Evolutionary conservation across 306 rosid genomes (phyloP), one percentile per base, ranked within the genome.

Genomic region (Cicer yamashitae): DNA sequence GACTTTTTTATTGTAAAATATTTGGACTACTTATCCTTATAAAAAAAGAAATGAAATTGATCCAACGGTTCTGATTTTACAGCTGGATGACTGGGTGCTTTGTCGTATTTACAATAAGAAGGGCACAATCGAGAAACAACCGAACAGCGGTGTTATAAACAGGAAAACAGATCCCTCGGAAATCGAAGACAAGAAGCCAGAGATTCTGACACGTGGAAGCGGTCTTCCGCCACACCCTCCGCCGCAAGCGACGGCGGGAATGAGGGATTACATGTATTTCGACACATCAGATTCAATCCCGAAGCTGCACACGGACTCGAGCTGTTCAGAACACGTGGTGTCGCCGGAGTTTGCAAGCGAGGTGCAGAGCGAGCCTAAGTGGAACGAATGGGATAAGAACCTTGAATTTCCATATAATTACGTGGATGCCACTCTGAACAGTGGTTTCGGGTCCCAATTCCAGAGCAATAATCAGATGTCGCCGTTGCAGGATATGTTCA

Each of bases 81-180:
- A 96, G 99, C 79, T 96, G 50, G 99, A 96, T 67, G 99, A 96
- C 71, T 96, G 96, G 99, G 99, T 92, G 17, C 87, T 92, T 10
- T 96, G 99, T 72, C 97, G 99, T 2, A 92, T 96, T 68, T 96
- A 96, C 89, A 92, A 96, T 84, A 96, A 96, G 77, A 96, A 96
- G 56, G 98, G 97, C 1, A 8, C 58, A 0, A 70, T 86, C 11
- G 96, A 90, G 84, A 96, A 83, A 66, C 85, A 82, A 30, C 68
- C 76, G n/a, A 79, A 12, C 74, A 70, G 3, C 66, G 46, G 39
- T 45, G 14, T 7, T 1, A 6, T 30, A 1, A 74, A 39, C 52
- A 73, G 38, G 52, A 76, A 79, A 39, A 11, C 30, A 0, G 92
- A 77, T 17, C 53, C 74, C 0, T 38, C 79, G 4, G 96, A 87